These are phyloP conservation scores for Vachellia pachyceras DNA, from an alignment of 306 rosid genomes.

Conservation along the genomic window DNA sequence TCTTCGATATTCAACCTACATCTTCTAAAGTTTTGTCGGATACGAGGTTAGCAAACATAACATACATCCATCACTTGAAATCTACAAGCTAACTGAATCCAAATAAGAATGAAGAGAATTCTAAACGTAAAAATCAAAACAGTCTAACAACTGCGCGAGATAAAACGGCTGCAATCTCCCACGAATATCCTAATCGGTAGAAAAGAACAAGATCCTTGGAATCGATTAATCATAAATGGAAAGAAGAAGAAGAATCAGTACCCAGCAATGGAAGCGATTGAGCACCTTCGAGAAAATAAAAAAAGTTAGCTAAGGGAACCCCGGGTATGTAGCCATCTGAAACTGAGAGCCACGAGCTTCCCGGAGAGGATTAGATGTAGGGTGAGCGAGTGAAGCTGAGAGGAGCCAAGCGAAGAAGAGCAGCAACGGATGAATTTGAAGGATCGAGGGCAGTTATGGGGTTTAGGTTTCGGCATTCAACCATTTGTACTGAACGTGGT, in stretches of 20 bases:
- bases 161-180: background rate
- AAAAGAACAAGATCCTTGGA: background rate
- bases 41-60: slow-evolving; percentile 10
- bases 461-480: background rate
- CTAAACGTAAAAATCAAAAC: background rate
- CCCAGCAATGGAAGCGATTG: slow-evolving; percentile 2
- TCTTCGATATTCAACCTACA: slow-evolving; percentile 16
- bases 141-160: background rate
- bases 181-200: background rate
- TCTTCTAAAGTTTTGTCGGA: background rate
- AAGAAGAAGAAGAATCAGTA: slow-evolving; percentile 7
- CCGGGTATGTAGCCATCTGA: background rate
- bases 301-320: slow-evolving; percentile 2
- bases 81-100: background rate
- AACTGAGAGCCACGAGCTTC: background rate
- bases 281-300: background rate
- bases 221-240: background rate
- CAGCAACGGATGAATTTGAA: background rate
- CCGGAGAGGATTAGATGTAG: too few relatives aligned
- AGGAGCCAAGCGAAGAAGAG: background rate
- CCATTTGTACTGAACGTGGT: background rate
- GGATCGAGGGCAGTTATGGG: background rate
- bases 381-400: background rate
- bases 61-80: background rate
- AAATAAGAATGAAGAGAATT: background rate